Percentiles rank a stretch among this genome's conserved stretches.
These are phyloP conservation scores for Cyanophora paradoxa DNA, from an alignment of 78 protist genomes.

Conservation along the genomic window DNA sequence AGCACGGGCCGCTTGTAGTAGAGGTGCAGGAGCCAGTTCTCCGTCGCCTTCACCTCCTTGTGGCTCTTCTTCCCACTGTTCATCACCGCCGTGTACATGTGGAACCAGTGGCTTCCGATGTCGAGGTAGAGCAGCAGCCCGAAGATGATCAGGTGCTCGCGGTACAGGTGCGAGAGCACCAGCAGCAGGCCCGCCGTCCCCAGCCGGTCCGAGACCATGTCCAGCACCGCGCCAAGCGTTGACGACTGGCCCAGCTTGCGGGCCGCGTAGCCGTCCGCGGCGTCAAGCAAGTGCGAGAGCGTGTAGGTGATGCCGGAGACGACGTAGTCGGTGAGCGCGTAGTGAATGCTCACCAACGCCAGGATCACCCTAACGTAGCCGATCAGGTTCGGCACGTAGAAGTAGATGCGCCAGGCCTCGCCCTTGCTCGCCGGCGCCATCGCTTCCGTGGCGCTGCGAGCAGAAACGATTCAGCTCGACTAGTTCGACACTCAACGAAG, in stretches of 20 bases:
- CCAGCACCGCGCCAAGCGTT: slow-evolving; percentile 36
- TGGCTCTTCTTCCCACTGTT: background rate
- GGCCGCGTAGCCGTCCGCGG: slow-evolving; percentile 43
- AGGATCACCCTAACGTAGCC: slow-evolving; percentile 27
- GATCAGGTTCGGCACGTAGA: slow-evolving; percentile 36
- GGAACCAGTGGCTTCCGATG: slow-evolving; percentile 27
- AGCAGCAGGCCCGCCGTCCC: slow-evolving; percentile 15
- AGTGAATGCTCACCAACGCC: background rate
- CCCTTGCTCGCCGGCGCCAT: too few relatives aligned
- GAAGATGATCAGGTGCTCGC: background rate
- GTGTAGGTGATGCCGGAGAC: background rate
- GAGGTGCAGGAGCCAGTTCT: background rate
- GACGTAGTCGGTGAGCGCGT: background rate
- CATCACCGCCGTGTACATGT: slow-evolving; percentile 23
- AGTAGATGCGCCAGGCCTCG: too few relatives aligned
- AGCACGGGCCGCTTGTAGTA: slow-evolving; percentile 7
- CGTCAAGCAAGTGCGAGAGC: slow-evolving; percentile 18
- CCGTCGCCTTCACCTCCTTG: background rate
- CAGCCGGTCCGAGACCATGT: slow-evolving; percentile 47
- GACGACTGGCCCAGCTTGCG: slow-evolving; percentile 21
- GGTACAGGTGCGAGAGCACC: slow-evolving; percentile 21
- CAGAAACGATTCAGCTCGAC: too few relatives aligned
- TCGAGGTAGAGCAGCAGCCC: slow-evolving; percentile 18
- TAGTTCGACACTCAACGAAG: too few relatives aligned
- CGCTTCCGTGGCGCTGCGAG: too few relatives aligned